Conservation (phyloP, 2,329 filamentous ascomycete species). For the Bipolaris oryzae region DNA sequence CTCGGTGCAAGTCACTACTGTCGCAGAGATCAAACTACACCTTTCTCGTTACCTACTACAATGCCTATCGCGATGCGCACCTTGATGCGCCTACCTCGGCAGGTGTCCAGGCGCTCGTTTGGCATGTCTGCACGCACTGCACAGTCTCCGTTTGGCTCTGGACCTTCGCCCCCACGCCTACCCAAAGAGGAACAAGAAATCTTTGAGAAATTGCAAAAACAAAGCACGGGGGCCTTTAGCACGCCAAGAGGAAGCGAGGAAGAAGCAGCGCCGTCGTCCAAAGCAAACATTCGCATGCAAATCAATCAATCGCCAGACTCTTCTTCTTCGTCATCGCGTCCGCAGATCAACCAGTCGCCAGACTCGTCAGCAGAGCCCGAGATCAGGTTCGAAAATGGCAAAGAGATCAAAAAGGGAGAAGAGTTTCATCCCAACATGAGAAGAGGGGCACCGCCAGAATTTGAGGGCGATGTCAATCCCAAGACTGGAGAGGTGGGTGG, state of each 20-base stretch:
- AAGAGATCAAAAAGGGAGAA: slow-evolving; percentile 62
- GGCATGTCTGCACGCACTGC: slow-evolving; percentile 21
- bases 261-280: slow-evolving; percentile 50
- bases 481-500: slow-evolving; percentile 95
- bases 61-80: slow-evolving; percentile 25
- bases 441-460: slow-evolving; percentile 83
- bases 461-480: slow-evolving; percentile 89
- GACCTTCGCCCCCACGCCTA: slow-evolving; percentile 81
- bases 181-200: slow-evolving; percentile 88
- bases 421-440: slow-evolving; percentile 73
- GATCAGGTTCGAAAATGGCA: slow-evolving; percentile 23
- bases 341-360: slow-evolving; percentile 21
- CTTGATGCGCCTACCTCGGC: slow-evolving; percentile 31
- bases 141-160: slow-evolving; percentile 41
- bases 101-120: slow-evolving; percentile 32
- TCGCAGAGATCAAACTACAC: neutral
- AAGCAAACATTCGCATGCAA: slow-evolving; percentile 33
- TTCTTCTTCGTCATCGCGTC: neutral
- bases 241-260: slow-evolving; percentile 57
- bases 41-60: neutral
- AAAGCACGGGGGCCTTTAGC: slow-evolving; percentile 77
- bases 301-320: slow-evolving; percentile 46
- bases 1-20: neutral
- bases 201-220: slow-evolving; percentile 83
- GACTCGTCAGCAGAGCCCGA: slow-evolving; percentile 10